These are phyloP conservation scores for Saccharomyces eubayanus DNA, from an alignment of 805 yeast species.

Conservation along the genomic window DNA sequence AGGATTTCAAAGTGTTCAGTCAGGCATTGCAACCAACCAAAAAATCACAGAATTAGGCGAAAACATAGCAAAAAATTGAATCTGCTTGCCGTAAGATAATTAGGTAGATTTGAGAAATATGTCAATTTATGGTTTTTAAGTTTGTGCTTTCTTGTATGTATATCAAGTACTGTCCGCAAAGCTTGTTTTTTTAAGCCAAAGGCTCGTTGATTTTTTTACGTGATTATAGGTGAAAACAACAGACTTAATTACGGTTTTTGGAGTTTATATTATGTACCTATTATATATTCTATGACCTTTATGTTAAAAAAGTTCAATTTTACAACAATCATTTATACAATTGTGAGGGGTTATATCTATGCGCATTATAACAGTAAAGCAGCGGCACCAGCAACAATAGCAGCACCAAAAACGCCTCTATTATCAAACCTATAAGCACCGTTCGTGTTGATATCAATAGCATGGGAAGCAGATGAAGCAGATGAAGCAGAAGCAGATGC, in stretches of 20 bases:
- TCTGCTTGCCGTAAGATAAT: no score
- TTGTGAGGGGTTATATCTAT: background rate
- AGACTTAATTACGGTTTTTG: background rate
- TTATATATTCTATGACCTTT: background rate
- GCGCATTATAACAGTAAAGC: background rate
- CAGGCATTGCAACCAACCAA: background rate
- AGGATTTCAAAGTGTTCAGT: slow-evolving; percentile 1
- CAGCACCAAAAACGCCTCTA: background rate
- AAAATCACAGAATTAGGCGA: background rate
- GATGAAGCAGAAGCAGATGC: background rate
- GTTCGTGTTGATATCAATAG: background rate
- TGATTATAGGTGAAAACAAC: background rate
- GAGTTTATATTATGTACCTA: background rate
- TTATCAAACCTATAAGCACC: background rate
- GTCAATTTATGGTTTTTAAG: no score
- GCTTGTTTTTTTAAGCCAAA: no score
- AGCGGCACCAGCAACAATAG: background rate
- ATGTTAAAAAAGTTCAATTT: background rate
- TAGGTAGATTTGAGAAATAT: no score
- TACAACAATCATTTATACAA: background rate
- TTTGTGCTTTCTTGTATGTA: no score
- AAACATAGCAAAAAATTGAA: background rate
- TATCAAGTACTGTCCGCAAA: no score
- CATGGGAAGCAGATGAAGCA: background rate
- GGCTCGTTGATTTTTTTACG: no score